A percentile compares a stretch with the other conserved stretches of the same genome.
These are phyloP conservation scores for Xylogone sp. DNA, from an alignment of 2,329 filamentous ascomycete genomes.

Conservation along the genomic window DNA sequence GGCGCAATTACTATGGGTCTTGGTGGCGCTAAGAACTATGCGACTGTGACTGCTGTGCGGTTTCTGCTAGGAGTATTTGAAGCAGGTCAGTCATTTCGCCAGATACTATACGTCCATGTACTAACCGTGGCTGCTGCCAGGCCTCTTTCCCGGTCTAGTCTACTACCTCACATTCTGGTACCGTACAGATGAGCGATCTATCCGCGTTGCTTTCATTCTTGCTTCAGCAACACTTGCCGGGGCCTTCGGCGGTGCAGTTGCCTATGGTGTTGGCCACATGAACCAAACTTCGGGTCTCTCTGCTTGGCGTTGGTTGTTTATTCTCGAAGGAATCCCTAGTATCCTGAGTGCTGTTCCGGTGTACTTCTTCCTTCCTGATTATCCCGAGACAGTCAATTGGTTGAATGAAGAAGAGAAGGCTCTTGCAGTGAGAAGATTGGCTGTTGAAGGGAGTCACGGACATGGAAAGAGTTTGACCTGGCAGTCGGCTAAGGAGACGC, in stretches of 20 bases:
- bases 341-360: conserved; percentile 44
- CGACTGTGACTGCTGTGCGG: conserved; percentile 39
- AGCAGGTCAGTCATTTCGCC: conserved; percentile 36
- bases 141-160: conserved; percentile 34
- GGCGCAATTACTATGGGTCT: conserved; percentile 43
- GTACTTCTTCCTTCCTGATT: conserved; percentile 44
- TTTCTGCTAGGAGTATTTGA: conserved; percentile 48
- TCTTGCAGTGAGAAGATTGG: conserved; percentile 36
- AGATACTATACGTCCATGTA: too few relatives aligned
- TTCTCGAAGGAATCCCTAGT: conserved; percentile 30
- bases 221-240: conserved; percentile 27
- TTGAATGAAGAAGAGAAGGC: conserved; percentile 39
- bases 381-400: conserved; percentile 43
- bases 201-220: conserved; percentile 26
- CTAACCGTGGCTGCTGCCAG: conserved; percentile 46
- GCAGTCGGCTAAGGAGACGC: conserved; percentile 40
- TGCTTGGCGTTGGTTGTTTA: conserved; percentile 27
- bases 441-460: conserved; percentile 37
- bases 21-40: conserved; percentile 38
- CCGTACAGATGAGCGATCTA: conserved; percentile 21
- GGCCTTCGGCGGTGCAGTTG: conserved; percentile 27
- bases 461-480: conserved; percentile 41
- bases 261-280: conserved; percentile 27
- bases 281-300: conserved; percentile 18
- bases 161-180: conserved; percentile 30